Evolutionary conservation across 805 yeast species (phyloP).

Genomic region (Ogataea polymorpha): DNA sequence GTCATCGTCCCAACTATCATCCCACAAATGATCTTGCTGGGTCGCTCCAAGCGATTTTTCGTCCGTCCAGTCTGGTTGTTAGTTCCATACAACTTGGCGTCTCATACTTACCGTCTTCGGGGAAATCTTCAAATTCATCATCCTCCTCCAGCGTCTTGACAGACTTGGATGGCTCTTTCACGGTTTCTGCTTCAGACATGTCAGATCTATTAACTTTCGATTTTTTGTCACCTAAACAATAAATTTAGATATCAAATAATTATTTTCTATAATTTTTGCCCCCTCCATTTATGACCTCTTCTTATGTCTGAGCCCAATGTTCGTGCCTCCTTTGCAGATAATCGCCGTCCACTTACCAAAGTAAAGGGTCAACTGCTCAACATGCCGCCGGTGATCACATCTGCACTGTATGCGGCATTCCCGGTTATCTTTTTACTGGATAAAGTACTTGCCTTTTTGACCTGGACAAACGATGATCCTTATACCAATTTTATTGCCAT

Average conservation of each 20-base stretch:
- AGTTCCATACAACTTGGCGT: not conserved
- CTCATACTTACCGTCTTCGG: slow-evolving; percentile 58
- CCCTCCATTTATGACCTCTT: slow-evolving; percentile 10
- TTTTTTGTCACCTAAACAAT: not conserved
- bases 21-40: slow-evolving; percentile 74
- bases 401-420: slow-evolving; percentile 44
- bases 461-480: slow-evolving; percentile 55
- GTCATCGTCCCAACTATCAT: slow-evolving; percentile 97
- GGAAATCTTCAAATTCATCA: slow-evolving; percentile 97
- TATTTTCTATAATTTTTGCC: slow-evolving; percentile 2
- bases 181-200: slow-evolving; percentile 16
- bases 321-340: slow-evolving; percentile 24
- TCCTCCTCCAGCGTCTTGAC: slow-evolving; percentile 87
- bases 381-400: slow-evolving; percentile 42
- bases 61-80: slow-evolving; percentile 58
- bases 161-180: slow-evolving; percentile 22
- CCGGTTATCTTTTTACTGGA: slow-evolving; percentile 47
- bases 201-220: not conserved
- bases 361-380: slow-evolving; percentile 20
- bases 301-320: slow-evolving; percentile 8
- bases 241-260: slow-evolving; percentile 1
- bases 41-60: slow-evolving; percentile 49
- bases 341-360: slow-evolving; percentile 16
- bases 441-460: slow-evolving; percentile 40
- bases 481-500: slow-evolving; percentile 44